Evolutionary conservation across 2,329 filamentous ascomycete genomes (phyloP).

Genomic region (Lecanosticta acicola): DNA sequence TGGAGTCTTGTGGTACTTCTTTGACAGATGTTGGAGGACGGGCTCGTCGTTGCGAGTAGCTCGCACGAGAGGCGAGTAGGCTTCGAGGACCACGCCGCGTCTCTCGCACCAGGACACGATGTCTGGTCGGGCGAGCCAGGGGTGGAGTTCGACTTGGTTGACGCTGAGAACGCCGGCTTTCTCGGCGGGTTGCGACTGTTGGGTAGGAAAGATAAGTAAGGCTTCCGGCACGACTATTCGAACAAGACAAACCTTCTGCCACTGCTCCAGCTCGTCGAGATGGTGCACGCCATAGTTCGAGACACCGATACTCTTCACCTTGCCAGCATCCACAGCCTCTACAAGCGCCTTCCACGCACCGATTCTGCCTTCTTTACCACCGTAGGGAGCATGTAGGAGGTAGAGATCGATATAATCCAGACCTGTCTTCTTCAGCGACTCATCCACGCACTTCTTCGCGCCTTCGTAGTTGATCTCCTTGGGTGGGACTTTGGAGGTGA

Average conservation of each 20-base stretch:
- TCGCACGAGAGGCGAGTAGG: slow-evolving; percentile 42
- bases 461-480: slow-evolving; percentile 55
- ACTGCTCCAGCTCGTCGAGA: slow-evolving; percentile 49
- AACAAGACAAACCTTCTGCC: slow-evolving; percentile 39
- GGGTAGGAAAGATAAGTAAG: no score
- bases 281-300: slow-evolving; percentile 53
- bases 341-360: slow-evolving; percentile 52
- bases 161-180: slow-evolving; percentile 70
- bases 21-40: slow-evolving; percentile 44
- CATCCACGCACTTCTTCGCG: slow-evolving; percentile 58
- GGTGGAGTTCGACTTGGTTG: slow-evolving; percentile 85
- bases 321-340: slow-evolving; percentile 48
- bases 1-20: slow-evolving; percentile 54
- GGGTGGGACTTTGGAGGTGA: slow-evolving; percentile 56
- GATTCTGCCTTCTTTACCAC: slow-evolving; percentile 44
- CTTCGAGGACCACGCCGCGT: slow-evolving; percentile 43
- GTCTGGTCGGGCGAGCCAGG: slow-evolving; percentile 75
- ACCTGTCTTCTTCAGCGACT: slow-evolving; percentile 57
- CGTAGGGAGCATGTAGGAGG: slow-evolving; percentile 51
- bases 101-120: slow-evolving; percentile 71
- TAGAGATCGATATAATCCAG: slow-evolving; percentile 43
- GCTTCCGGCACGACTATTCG: neutral
- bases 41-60: slow-evolving; percentile 49
- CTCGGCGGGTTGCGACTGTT: slow-evolving; percentile 38
- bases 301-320: slow-evolving; percentile 50